These are phyloP conservation scores for Batrachochytrium dendrobatidis DNA, from an alignment of 371 early-diverging fungal species.

Conservation along the genomic window DNA sequence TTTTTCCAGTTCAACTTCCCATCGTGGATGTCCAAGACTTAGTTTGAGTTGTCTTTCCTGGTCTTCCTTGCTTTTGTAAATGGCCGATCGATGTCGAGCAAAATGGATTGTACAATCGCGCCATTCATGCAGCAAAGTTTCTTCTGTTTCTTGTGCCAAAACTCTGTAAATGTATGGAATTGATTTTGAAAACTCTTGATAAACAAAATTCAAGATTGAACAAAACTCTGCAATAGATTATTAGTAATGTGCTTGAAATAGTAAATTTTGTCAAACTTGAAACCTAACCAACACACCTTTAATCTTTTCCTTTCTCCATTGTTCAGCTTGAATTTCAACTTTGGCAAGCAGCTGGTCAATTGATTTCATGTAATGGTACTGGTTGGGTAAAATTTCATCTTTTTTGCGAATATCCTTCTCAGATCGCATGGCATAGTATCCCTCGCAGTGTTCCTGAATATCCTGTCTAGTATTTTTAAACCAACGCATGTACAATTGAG, in stretches of 20 bases:
- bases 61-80: not conserved
- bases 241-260: no score
- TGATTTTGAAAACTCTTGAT: not conserved
- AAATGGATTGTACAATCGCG: not conserved
- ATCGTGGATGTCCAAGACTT: conserved; percentile 1
- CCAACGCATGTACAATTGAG: no score
- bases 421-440: not conserved
- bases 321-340: not conserved
- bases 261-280: no score
- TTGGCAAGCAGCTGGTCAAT: not conserved
- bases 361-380: not conserved
- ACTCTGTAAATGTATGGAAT: not conserved
- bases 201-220: not conserved
- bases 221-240: not conserved
- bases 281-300: not conserved
- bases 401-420: not conserved
- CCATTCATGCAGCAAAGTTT: not conserved
- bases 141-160: not conserved
- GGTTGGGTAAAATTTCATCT: not conserved
- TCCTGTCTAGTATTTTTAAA: no score
- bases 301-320: not conserved
- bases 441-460: no score
- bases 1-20: not conserved
- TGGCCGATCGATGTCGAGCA: not conserved
- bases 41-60: not conserved